A percentile compares a stretch with the other conserved stretches of the same genome.
phyloP scores from a whole-genome alignment of 2,329 filamentous ascomycete species.

The Ceratocystis diversiconidia region DNA sequence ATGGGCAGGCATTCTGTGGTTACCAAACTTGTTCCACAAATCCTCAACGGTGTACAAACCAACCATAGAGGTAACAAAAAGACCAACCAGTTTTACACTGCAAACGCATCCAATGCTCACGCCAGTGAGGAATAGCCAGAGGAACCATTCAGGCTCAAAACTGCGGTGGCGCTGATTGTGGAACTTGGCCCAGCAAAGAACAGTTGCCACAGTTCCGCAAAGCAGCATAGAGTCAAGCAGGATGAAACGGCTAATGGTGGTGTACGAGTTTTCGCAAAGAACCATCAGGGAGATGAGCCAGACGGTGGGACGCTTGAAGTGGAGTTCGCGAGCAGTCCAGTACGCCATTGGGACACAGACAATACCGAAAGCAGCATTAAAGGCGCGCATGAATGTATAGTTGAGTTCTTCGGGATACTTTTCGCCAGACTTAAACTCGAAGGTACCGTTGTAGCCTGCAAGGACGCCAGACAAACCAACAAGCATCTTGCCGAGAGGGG shows the following conservation, averaged over 20 bases:
- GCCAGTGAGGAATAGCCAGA: slow-evolving; percentile 87
- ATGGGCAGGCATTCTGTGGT: slow-evolving; percentile 78
- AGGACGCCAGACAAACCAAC: slow-evolving; percentile 92
- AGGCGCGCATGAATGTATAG: slow-evolving; percentile 96
- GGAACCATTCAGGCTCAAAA: slow-evolving; percentile 84
- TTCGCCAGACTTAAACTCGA: slow-evolving; percentile 98
- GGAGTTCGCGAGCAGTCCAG: slow-evolving; percentile 82
- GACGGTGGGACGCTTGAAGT: slow-evolving; percentile 71
- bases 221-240: slow-evolving; percentile 97
- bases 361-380: slow-evolving; percentile 91
- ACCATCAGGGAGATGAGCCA: slow-evolving; percentile 97
- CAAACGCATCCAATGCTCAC: slow-evolving; percentile 94
- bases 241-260: slow-evolving; percentile 96
- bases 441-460: slow-evolving; percentile 95
- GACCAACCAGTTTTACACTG: slow-evolving; percentile 95
- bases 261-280: slow-evolving; percentile 97
- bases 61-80: slow-evolving; percentile 89
- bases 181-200: slow-evolving; percentile 95
- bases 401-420: slow-evolving; percentile 86
- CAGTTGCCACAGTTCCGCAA: slow-evolving; percentile 95
- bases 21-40: slow-evolving; percentile 94
- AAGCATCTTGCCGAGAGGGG: slow-evolving; percentile 94
- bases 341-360: slow-evolving; percentile 88
- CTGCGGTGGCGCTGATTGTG: slow-evolving; percentile 74
- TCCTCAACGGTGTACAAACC: slow-evolving; percentile 93